These are phyloP conservation scores for Hypoxylon cercidicola DNA, from an alignment of 495 filamentous ascomycete species.

Conservation along the genomic window DNA sequence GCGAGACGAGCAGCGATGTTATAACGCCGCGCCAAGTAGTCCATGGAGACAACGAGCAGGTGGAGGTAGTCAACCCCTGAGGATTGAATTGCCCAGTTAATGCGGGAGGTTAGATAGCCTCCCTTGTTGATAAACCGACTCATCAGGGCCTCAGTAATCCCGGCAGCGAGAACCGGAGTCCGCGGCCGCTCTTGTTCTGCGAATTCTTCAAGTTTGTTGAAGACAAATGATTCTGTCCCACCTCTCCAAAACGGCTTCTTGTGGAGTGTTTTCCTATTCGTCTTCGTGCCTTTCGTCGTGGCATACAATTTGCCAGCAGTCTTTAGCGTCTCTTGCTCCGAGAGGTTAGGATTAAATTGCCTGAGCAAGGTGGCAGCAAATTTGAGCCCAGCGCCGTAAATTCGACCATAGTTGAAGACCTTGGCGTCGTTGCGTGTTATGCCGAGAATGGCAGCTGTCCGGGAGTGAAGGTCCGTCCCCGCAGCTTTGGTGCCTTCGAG, in stretches of 20 bases:
- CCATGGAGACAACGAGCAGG: slow-evolving; percentile 92
- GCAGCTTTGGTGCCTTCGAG: slow-evolving; percentile 93
- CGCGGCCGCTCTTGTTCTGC: slow-evolving; percentile 91
- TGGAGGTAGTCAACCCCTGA: slow-evolving; percentile 98
- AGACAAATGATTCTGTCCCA: slow-evolving; percentile 96
- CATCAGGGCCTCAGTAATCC: slow-evolving; percentile 96
- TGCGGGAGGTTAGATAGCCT: slow-evolving; percentile 92
- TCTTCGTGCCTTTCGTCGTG: slow-evolving; percentile 87
- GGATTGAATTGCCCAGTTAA: slow-evolving; percentile 99
- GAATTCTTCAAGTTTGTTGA: slow-evolving; percentile 97
- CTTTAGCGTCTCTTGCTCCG: slow-evolving; percentile 77
- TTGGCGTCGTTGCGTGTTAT: slow-evolving; percentile 96
- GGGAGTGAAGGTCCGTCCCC: slow-evolving; percentile 94
- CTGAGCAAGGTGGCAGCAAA: slow-evolving; percentile 90
- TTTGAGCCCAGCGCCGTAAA: slow-evolving; percentile 94
- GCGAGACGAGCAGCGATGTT: slow-evolving; percentile 85
- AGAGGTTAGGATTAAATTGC: slow-evolving; percentile 88
- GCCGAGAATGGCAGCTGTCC: slow-evolving; percentile 88
- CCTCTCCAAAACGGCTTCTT: slow-evolving; percentile 92
- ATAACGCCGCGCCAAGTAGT: slow-evolving; percentile 88
- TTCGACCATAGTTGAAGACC: slow-evolving; percentile 98
- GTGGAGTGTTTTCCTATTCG: slow-evolving; percentile 70
- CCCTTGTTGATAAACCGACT: slow-evolving; percentile 86
- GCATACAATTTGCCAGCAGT: slow-evolving; percentile 84
- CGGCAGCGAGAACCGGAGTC: slow-evolving; percentile 93